Evolutionary conservation across 768 basidiomycete species (phyloP), one percentile per base, ranked within the genome.

Genomic region (Suillus lakei): DNA sequence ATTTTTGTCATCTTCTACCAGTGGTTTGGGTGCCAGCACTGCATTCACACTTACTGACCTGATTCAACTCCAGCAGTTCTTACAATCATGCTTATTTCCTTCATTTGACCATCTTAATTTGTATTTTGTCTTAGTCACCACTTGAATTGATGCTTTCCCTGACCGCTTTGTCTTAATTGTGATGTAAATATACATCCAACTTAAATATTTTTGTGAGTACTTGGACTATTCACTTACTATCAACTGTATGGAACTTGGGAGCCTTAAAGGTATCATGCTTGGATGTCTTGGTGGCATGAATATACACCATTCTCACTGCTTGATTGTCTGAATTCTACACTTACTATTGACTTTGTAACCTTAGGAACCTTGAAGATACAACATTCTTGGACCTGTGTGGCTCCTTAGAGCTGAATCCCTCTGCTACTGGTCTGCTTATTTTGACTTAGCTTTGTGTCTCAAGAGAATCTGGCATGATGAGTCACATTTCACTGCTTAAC

Each of bases 51-150:
- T 46, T 46, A 46, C 44, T 46, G 44, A 46, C 44, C 44, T 46
- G 44, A 46, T 46, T 46, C 44, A n/a, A 46, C 44, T 46, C 44
- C n/a, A n/a, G 44, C 44, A 46, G 44, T 46, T 46, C 44, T 46
- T 46, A 46, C n/a, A n/a, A 46, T 46, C 44, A 46, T 10, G 9
- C 44, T 46, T 46, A 46, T 46, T 46, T 46, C 44, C 44, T 46
- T 46, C 4, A 10, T n/a, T 46, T 46, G 44, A 2, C 44, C 4
- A 3, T 46, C 44, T 46, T 46, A 4, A 46, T 46, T 46, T 4
- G 0, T n/a, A 46, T 46, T 46, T 46, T n/a, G 44, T 46, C 44
- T 46, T 46, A 46, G 44, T 46, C 44, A 46, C 44, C 44, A 46
- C 44, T 46, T 46, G 44, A 46, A 46, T 46, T 46, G 44, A 46